Conservation (phyloP, 768 basidiomycete species). For the Punctularia strigosozonata region DNA sequence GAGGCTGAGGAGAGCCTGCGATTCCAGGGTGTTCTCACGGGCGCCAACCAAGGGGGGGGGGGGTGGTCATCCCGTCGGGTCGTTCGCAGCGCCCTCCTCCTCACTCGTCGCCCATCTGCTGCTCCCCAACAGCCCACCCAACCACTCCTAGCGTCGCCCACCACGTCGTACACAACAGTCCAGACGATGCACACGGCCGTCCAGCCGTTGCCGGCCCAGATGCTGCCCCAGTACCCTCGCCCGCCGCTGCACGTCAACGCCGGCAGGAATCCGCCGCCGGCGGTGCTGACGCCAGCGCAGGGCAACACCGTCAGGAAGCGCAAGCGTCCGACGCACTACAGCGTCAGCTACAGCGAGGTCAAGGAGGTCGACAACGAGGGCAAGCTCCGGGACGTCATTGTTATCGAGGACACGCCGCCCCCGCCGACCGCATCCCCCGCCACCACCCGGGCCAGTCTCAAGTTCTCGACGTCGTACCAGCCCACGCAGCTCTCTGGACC, state of each 20-base stretch:
- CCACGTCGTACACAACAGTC: slow-evolving; percentile 37
- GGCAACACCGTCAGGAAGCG: too few species aligned
- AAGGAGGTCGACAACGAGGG: slow-evolving; percentile 78
- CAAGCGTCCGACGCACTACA: slow-evolving; percentile 71
- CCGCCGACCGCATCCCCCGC: slow-evolving; percentile 73
- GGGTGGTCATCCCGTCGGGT: too few species aligned
- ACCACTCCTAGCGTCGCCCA: too few species aligned
- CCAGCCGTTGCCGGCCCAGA: slow-evolving; percentile 47
- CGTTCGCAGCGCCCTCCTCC: too few species aligned
- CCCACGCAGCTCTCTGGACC: slow-evolving; percentile 66
- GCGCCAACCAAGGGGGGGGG: too few species aligned
- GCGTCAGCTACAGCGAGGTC: slow-evolving; percentile 80
- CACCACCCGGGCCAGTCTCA: slow-evolving; percentile 48
- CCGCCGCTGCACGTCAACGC: slow-evolving; percentile 42
- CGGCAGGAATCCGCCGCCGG: slow-evolving; percentile 52
- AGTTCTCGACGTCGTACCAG: slow-evolving; percentile 71
- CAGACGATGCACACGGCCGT: slow-evolving; percentile 65
- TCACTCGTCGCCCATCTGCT: too few species aligned
- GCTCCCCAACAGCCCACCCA: too few species aligned
- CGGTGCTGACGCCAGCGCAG: slow-evolving; percentile 43
- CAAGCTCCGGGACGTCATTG: slow-evolving; percentile 73
- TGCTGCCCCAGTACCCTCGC: slow-evolving; percentile 54
- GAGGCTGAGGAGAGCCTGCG: too few species aligned
- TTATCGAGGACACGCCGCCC: slow-evolving; percentile 86
- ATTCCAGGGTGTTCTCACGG: too few species aligned